Evolutionary conservation across 257 asterid species (phyloP).

Genomic region (Anisodus acutangulus): DNA sequence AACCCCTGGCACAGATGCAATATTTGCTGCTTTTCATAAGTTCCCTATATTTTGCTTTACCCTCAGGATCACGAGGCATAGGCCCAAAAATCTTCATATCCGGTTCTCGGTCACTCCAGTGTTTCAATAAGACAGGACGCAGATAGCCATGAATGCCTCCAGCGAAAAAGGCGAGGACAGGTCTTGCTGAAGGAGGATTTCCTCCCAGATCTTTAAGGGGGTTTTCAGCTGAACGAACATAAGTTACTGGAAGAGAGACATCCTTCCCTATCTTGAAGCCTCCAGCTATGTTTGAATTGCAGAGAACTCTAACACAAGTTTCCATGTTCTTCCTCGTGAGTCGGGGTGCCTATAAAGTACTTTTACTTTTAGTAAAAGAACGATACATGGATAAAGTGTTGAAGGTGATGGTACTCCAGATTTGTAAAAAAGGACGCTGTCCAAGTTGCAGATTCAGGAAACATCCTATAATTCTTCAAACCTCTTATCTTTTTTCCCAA

Average conservation of each 20-base stretch:
- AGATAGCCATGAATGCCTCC: conserved; percentile 72
- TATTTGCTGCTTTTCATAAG: conserved; percentile 65
- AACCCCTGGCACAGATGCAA: conserved; percentile 70
- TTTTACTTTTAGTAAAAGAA: neutral
- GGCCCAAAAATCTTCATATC: conserved; percentile 67
- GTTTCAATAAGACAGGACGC: conserved; percentile 56
- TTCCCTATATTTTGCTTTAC: conserved; percentile 59
- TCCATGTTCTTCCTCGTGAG: conserved; percentile 46
- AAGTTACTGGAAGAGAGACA: conserved; percentile 65
- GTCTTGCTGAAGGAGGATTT: conserved; percentile 48
- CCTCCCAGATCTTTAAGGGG: conserved; percentile 59
- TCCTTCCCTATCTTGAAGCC: conserved; percentile 65
- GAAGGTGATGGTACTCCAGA: conserved; percentile 15
- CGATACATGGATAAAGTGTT: conserved; percentile 8
- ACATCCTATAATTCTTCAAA: neutral
- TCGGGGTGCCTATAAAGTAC: conserved; percentile 55
- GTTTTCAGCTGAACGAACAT: conserved; percentile 50
- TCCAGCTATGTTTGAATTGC: conserved; percentile 56
- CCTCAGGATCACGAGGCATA: conserved; percentile 55
- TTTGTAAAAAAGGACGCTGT: neutral
- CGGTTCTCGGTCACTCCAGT: conserved; percentile 54
- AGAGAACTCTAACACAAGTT: conserved; percentile 53
- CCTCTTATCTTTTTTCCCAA: neutral
- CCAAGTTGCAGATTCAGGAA: conserved; percentile 27
- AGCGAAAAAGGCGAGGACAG: conserved; percentile 63